Evolutionary conservation across 495 filamentous ascomycete species (phyloP), one percentile per base, ranked within the genome.

Genomic region (Poronia punctata): DNA sequence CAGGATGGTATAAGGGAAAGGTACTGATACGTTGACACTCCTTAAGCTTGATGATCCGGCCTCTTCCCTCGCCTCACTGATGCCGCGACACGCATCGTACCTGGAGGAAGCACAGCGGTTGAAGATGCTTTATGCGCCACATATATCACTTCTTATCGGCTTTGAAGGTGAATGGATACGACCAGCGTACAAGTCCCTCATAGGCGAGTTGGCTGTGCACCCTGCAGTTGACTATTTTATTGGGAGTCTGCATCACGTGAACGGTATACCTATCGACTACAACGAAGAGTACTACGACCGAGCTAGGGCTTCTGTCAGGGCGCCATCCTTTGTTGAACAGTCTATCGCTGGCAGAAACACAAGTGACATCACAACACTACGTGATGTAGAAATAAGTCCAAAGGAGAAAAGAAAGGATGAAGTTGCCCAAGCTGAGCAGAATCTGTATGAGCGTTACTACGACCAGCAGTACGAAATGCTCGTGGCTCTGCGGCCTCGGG

Each of bases 91-190:
- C 69, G 71, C 75, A 10, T 72, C 74, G 33, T 95, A 83, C 70
- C 78, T 83, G 43, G 28, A 56, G 33, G 82, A 90, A 64, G 87
- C 88, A 18, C 54, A 62, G 16, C 75, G 79, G 8, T 72, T 97
- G n/a, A 82, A 83, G 23, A 47, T 64, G 5, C 74, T 70, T 49
- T 95, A 95, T 62, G 67, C 74, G 15, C 56, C 64, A 17, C 67
- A 82, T 46, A 93, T 98, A 59, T 66, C 78, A 31, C 70, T 98
- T 47, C 71, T 95, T 15, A 80, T 98, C 60, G 92, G 85, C 31
- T 93, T 96, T 60, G 93, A 98, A 59, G 74, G 74, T 40, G 93
- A 98, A 52, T 97, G 84, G 79, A 89, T 95, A 48, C 78, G 88
- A 3, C 74, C 79, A 0, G 67, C 67, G 10, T 89, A 85, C 36